Evolutionary conservation across 306 rosid genomes (phyloP).

Genomic region (Dalbergia oliveri): DNA sequence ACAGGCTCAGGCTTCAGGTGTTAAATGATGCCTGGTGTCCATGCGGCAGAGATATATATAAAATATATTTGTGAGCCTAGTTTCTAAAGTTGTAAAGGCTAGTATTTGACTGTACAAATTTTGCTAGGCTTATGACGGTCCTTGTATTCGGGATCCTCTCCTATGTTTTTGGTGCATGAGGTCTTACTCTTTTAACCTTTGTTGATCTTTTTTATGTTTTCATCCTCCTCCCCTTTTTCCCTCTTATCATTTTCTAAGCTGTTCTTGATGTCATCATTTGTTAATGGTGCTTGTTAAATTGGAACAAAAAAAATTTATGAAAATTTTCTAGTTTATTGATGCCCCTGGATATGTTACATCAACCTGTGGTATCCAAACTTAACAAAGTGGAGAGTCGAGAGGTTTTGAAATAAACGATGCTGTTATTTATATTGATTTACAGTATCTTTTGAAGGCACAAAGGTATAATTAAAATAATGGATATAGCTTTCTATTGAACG

Average conservation of each 20-base stretch:
- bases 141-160: slow-evolving; percentile 44
- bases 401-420: too few relatives aligned
- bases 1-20: slow-evolving; percentile 43
- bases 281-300: too few relatives aligned
- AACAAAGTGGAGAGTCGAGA: neutral
- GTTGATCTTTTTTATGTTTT: neutral
- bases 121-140: slow-evolving; percentile 41
- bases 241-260: neutral
- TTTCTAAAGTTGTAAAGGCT: slow-evolving; percentile 49
- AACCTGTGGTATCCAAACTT: too few relatives aligned
- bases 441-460: too few relatives aligned
- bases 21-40: slow-evolving; percentile 55
- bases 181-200: slow-evolving; percentile 18
- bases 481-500: too few relatives aligned
- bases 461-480: too few relatives aligned
- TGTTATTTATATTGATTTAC: too few relatives aligned
- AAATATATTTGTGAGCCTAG: slow-evolving; percentile 45
- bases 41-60: slow-evolving; percentile 62
- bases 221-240: neutral
- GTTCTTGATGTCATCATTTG: neutral
- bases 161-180: slow-evolving; percentile 43
- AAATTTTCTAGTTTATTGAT: neutral
- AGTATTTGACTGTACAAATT: slow-evolving; percentile 54
- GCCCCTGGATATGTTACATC: too few relatives aligned
- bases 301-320: neutral